Conservation (phyloP, 306 rosid genomes). For the Cicer arietinum region DNA sequence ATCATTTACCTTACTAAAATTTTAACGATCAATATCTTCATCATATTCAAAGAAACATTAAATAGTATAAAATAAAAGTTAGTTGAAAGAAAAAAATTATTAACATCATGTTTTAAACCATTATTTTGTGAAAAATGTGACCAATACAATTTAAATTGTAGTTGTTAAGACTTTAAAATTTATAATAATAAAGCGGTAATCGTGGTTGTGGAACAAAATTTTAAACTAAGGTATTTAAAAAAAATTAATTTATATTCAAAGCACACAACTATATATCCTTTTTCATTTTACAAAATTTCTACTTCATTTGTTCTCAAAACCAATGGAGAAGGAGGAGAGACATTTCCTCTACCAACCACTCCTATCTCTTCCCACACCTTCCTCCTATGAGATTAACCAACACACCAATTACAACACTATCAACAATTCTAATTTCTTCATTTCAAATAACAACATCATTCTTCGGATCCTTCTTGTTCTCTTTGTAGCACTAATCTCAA, state of each 20-base stretch:
- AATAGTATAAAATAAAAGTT: neutral
- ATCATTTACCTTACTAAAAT: too few species aligned
- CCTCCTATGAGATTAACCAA: slow-evolving; percentile 1
- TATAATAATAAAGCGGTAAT: too few species aligned
- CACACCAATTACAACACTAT: neutral
- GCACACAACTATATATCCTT: neutral
- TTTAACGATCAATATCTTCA: too few species aligned
- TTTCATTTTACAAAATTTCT: neutral
- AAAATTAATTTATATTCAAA: neutral
- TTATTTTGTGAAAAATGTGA: too few species aligned
- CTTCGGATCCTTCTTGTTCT: slow-evolving; percentile 48
- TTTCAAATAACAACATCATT: slow-evolving; percentile 36
- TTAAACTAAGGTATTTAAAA: too few species aligned
- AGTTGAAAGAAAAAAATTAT: neutral
- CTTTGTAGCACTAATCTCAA: slow-evolving; percentile 47
- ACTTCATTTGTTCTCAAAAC: neutral
- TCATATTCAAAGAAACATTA: too few species aligned
- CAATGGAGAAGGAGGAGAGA: slow-evolving; percentile 39
- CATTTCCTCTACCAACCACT: slow-evolving; percentile 45
- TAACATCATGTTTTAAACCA: too few species aligned
- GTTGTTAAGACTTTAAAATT: too few species aligned
- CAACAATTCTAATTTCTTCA: neutral
- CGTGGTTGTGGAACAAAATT: too few species aligned
- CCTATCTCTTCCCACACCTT: slow-evolving; percentile 30
- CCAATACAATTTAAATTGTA: too few species aligned